Percentiles rank a stretch among this genome's conserved stretches.
Evolutionary conservation across 2,329 filamentous ascomycete genomes (phyloP).

Genomic region (Neophaeococcomyces mojaviensis): DNA sequence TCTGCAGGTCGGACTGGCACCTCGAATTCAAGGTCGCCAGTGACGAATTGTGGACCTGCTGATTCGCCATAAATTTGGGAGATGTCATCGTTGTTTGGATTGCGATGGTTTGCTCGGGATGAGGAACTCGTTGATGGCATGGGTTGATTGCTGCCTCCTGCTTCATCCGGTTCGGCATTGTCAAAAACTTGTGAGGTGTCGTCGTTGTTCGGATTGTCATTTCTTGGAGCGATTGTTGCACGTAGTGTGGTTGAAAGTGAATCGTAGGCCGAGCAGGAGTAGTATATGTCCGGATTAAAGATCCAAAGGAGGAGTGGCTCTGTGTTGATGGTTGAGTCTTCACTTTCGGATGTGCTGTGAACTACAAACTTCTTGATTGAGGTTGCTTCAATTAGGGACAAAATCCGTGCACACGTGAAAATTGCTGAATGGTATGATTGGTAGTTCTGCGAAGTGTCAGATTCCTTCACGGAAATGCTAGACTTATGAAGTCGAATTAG

Average conservation of each 20-base stretch:
- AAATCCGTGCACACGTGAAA: conserved; percentile 7
- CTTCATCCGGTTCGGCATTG: neutral
- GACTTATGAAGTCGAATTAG: conserved; percentile 7
- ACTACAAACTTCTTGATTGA: conserved; percentile 5
- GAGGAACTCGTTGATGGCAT: neutral
- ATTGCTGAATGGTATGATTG: conserved; percentile 1
- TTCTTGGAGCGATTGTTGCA: neutral
- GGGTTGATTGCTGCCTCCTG: no score
- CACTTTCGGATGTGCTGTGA: neutral
- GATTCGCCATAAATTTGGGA: neutral
- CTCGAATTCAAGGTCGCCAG: conserved; percentile 1
- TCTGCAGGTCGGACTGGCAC: neutral
- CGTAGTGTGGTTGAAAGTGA: conserved; percentile 8
- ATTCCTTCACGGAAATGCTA: neutral
- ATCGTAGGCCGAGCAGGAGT: conserved; percentile 39
- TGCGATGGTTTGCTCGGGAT: conserved; percentile 20
- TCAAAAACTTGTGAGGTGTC: neutral
- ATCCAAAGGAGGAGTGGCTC: conserved; percentile 41
- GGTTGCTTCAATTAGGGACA: conserved; percentile 7
- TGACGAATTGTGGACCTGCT: neutral
- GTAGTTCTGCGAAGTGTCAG: neutral
- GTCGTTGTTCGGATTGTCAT: conserved; percentile 2
- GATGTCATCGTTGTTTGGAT: conserved; percentile 5
- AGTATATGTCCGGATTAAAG: conserved; percentile 53
- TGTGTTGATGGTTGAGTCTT: neutral